Base-by-base conservation (phyloP, 257 asterid species). In the Solanum pennellii region DNA sequence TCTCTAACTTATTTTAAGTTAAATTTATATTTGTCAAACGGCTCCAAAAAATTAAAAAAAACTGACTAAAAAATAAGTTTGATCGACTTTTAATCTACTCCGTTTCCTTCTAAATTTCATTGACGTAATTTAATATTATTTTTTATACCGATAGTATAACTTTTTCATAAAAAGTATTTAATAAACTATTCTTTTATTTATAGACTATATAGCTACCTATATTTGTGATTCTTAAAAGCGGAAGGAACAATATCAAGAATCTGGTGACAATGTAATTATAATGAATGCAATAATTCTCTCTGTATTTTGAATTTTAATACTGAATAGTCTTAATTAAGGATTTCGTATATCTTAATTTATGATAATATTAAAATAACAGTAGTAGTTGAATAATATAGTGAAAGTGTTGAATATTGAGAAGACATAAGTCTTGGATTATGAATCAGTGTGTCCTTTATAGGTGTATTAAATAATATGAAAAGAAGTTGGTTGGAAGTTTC, bases 381-480 rank as follows among this genome's bases (percentile, higher is more conserved):
- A 31, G 45, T 16, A 82, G 85, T 49, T 29, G 27, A 49, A 29
- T 49, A 47, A 49, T 49, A 18, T 9, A 79, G 68, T 56, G 79
- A 16, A n/a, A 79, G 69, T 29, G 69, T 49, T 31, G 23, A 45
- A 65, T 31, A 49, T 62, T 9, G 52, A 44, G 86, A 71, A 56
- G 39, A 66, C 49, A 62, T 9, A 29, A 42, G 60, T 82, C 56
- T 60, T 45, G 41, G 73, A 35, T 65, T 21, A 74, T 15, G 56
- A 12, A 73, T 33, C 41, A 9, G n/a, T 69, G 62, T 83, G 42
- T 69, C 25, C 44, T 39, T 87, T 10, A 76, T 56, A 37, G 37
- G 5, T 69, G 85, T 29, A 88, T 80, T 83, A 90, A 71, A 88
- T 88, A 88, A 86, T 79, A 39, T 12, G n/a, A 23, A 31, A 41